Evolutionary conservation across 495 filamentous ascomycete species (phyloP).

Genomic region (Daldinia caldariorum): DNA sequence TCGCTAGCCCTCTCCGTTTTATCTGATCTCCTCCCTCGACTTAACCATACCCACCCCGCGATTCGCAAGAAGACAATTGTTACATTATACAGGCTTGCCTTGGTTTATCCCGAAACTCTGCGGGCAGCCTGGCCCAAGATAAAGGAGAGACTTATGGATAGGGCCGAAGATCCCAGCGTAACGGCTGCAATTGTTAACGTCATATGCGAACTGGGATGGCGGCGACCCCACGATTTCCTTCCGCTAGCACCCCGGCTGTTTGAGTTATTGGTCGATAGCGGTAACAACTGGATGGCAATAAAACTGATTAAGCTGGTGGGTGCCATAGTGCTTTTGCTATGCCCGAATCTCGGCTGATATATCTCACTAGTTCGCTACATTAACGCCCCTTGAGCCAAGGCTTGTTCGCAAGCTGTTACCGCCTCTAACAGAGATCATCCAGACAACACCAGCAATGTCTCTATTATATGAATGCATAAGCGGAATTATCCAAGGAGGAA

Average conservation of each 20-base stretch:
- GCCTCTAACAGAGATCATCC: conserved; percentile 91
- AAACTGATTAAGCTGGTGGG: conserved; percentile 95
- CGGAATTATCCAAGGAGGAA: conserved; percentile 95
- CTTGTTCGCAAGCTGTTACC: conserved; percentile 92
- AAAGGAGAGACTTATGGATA: conserved; percentile 91
- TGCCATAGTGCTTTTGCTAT: conserved; percentile 11
- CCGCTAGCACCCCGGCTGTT: conserved; percentile 92
- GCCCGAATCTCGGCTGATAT: conserved; percentile 42
- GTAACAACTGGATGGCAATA: conserved; percentile 99
- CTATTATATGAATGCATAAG: conserved; percentile 98
- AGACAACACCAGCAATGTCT: conserved; percentile 95
- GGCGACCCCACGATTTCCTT: conserved; percentile 91
- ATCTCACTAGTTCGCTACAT: conserved; percentile 80
- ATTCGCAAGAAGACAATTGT: conserved; percentile 96
- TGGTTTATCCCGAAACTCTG: conserved; percentile 94
- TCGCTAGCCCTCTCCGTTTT: conserved; percentile 89
- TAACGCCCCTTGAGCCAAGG: conserved; percentile 92
- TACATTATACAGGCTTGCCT: conserved; percentile 87
- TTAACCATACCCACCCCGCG: conserved; percentile 81
- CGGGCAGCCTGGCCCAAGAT: conserved; percentile 95
- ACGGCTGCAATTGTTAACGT: conserved; percentile 96
- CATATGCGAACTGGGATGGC: conserved; percentile 93
- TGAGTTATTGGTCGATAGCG: conserved; percentile 87
- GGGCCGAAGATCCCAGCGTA: conserved; percentile 88
- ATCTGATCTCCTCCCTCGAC: conserved; percentile 83